A percentile compares a stretch with the other conserved stretches of the same genome.
Conservation (phyloP, 1,284 basidiomycete species). For the Gastroboletus turbinatus region DNA sequence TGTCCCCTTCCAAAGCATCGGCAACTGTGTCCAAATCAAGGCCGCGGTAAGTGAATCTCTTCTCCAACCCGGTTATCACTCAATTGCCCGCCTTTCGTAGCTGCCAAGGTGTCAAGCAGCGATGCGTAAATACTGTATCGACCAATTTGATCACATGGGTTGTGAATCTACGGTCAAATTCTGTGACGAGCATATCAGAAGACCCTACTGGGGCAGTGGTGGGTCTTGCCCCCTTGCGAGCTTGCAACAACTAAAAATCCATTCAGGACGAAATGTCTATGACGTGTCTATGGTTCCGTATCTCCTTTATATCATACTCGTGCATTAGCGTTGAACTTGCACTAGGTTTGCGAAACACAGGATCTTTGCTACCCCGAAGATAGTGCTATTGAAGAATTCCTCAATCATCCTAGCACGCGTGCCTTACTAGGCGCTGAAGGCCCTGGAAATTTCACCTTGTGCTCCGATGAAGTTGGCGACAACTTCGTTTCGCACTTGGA, state of each 20-base stretch:
- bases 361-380: constrained; percentile 59
- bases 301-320: constrained; percentile 2
- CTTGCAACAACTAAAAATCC: not conserved
- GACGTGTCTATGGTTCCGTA: constrained; percentile 64
- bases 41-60: constrained; percentile 43
- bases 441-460: constrained; percentile 54
- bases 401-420: constrained; percentile 57
- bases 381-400: constrained; percentile 48
- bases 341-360: constrained; percentile 48
- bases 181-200: constrained; percentile 58
- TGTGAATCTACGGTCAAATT: constrained; percentile 64
- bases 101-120: constrained; percentile 54
- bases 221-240: constrained; percentile 14
- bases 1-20: constrained; percentile 57
- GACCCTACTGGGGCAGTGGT: constrained; percentile 53
- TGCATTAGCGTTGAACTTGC: not conserved
- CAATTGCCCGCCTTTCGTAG: constrained; percentile 30
- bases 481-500: constrained; percentile 55
- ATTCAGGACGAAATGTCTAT: constrained; percentile 60
- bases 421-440: constrained; percentile 59
- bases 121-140: constrained; percentile 49
- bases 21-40: constrained; percentile 60
- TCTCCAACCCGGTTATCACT: not conserved
- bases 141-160: constrained; percentile 58
- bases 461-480: constrained; percentile 50